Evolutionary conservation across 2,329 filamentous ascomycete species (phyloP).

Genomic region (Sarocladium oryzae): DNA sequence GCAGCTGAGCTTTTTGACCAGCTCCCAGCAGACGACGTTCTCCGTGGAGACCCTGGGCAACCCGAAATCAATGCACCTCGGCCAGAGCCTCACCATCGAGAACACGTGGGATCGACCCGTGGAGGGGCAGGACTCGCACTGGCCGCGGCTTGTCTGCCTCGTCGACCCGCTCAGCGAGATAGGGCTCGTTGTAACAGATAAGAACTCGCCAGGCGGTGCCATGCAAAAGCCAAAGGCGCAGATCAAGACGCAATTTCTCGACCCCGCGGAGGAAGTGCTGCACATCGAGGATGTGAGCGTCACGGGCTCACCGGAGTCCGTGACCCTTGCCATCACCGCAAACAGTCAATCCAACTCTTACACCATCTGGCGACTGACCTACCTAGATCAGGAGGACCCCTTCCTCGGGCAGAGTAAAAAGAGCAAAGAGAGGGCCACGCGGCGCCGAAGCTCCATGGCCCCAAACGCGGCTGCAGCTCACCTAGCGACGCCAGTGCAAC

Average conservation of each 20-base stretch:
- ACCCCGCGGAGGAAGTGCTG: slow-evolving; percentile 73
- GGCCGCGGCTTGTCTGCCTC: slow-evolving; percentile 74
- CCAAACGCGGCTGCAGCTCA: slow-evolving; percentile 31
- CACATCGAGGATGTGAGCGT: slow-evolving; percentile 68
- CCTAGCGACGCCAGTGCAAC: slow-evolving; percentile 67
- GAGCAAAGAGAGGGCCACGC: slow-evolving; percentile 37
- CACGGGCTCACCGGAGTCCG: slow-evolving; percentile 38
- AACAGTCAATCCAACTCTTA: slow-evolving; percentile 72
- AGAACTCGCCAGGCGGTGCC: slow-evolving; percentile 29
- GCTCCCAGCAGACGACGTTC: slow-evolving; percentile 45
- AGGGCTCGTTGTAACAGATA: slow-evolving; percentile 66
- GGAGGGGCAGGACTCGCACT: slow-evolving; percentile 49
- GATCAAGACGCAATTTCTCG: slow-evolving; percentile 50
- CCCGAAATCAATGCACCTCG: slow-evolving; percentile 47
- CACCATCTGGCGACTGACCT: slow-evolving; percentile 78
- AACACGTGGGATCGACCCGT: slow-evolving; percentile 51
- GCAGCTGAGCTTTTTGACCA: slow-evolving; percentile 49
- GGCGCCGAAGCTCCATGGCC: slow-evolving; percentile 60
- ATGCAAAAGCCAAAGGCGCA: not conserved
- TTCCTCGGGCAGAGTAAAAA: slow-evolving; percentile 41
- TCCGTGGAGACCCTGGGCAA: slow-evolving; percentile 51
- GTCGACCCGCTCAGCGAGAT: slow-evolving; percentile 82
- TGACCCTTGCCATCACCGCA: slow-evolving; percentile 73
- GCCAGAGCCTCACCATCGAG: slow-evolving; percentile 47
- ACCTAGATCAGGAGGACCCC: slow-evolving; percentile 61